Evolutionary conservation across 495 filamentous ascomycete genomes (phyloP), one percentile per base, ranked within the genome.

Genomic region (Annulohypoxylon bovei): DNA sequence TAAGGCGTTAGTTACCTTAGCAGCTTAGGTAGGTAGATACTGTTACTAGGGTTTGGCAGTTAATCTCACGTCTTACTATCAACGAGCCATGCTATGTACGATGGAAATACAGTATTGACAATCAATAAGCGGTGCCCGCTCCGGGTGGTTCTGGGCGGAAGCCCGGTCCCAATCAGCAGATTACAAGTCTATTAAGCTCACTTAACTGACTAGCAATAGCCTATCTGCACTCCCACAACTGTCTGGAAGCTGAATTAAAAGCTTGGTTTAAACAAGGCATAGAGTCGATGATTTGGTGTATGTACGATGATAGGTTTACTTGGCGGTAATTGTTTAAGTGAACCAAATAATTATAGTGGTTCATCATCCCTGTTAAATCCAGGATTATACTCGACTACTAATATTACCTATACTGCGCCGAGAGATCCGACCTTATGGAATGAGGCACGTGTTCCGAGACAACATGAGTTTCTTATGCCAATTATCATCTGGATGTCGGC

Each of bases 371-470:
- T 47, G 42, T 14, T 50, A 25, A n/a, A 1, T 12, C 12, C 32
- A 59, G 44, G 25, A 18, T 53, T 65, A 65, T 57, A 58, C 49
- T 28, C 52, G 8, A 25, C 30, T 30, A 28, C 55, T 50, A 23
- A 56, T 62, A 57, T 58, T 5, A 1, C 32, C 35, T 14, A 6
- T 61, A 40, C 25, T 32, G 22, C 64, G 58, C 58, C 58, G 64
- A 68, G 64, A 20, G 30, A 27, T 65, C 60, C 60, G 70, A 60
- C 65, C 65, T 68, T 20, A 65, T 64, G 55, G 65, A 53, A 56
- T 62, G 46, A 16, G 58, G 64, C 69, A 72, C 54, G 65, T 62
- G 68, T 67, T 57, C 52, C 30, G 57, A 62, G 32, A 40, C 56
- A 62, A n/a, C 30, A 11, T 27, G 22, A 42, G 44, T 53, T 37